These are phyloP conservation scores for Biscogniauxia mediterranea DNA, from an alignment of 2,329 filamentous ascomycete species.

Conservation along the genomic window DNA sequence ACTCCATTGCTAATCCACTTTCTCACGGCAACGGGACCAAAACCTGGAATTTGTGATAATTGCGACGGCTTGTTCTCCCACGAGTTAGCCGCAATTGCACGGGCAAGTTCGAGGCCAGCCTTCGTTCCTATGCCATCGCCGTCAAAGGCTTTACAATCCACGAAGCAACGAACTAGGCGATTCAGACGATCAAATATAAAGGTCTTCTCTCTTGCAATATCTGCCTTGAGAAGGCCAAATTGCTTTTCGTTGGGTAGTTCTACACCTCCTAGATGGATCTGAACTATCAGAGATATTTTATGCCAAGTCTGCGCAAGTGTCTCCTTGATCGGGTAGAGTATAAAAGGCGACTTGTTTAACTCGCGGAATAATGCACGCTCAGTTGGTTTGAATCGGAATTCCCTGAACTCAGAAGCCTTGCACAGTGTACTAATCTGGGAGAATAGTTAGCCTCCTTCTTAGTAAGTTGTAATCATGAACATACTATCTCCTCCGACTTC, in stretches of 20 bases:
- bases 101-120: constrained; percentile 72
- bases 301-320: constrained; percentile 65
- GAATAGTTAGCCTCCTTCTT: constrained; percentile 9
- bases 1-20: constrained; percentile 73
- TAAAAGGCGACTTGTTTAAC: constrained; percentile 66
- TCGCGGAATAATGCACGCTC: constrained; percentile 71
- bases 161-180: constrained; percentile 70
- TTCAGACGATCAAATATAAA: constrained; percentile 67
- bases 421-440: constrained; percentile 63
- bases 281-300: constrained; percentile 76
- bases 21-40: constrained; percentile 73
- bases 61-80: constrained; percentile 85
- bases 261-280: constrained; percentile 67
- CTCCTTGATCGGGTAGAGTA: constrained; percentile 70
- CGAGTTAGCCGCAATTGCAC: constrained; percentile 69
- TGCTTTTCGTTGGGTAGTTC: constrained; percentile 62
- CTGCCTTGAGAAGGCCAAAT: constrained; percentile 49
- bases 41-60: constrained; percentile 76
- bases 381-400: constrained; percentile 66
- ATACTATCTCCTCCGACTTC: constrained; percentile 66
- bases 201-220: constrained; percentile 59
- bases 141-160: constrained; percentile 65
- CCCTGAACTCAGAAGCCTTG: constrained; percentile 69
- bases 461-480: constrained; percentile 27
- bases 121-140: constrained; percentile 65